Conservation (phyloP, 495 filamentous ascomycete species). For the Aspergillus ellipticus region DNA sequence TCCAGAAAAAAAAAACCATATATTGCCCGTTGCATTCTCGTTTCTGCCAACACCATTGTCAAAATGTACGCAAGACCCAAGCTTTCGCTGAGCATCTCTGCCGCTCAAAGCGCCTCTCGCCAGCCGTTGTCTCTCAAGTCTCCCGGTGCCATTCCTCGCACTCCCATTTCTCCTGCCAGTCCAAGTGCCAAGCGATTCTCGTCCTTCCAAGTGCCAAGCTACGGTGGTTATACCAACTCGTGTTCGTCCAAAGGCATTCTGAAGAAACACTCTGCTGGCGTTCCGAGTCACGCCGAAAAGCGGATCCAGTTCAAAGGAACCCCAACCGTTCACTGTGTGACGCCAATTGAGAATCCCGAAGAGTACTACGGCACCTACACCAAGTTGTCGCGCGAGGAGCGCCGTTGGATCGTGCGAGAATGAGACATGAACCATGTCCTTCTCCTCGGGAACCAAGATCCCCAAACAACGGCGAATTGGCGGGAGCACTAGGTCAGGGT, state of each 20-base stretch:
- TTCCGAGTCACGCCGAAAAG: constrained; percentile 28
- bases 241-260: constrained; percentile 51
- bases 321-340: constrained; percentile 50
- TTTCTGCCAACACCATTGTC: constrained; percentile 4
- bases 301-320: constrained; percentile 45
- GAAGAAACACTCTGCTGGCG: constrained; percentile 35
- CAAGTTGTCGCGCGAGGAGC: constrained; percentile 48
- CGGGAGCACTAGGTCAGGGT: background rate
- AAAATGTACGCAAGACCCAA: constrained; percentile 35
- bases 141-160: constrained; percentile 39
- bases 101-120: constrained; percentile 33
- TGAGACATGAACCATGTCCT: constrained; percentile 10
- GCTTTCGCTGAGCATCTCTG: constrained; percentile 47
- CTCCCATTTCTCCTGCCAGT: constrained; percentile 44
- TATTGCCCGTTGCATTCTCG: constrained; percentile 2
- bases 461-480: background rate
- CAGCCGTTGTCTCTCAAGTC: constrained; percentile 44
- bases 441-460: background rate
- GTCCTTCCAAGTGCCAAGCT: constrained; percentile 37
- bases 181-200: constrained; percentile 43
- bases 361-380: constrained; percentile 52
- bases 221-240: constrained; percentile 43
- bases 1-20: background rate
- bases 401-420: constrained; percentile 43
- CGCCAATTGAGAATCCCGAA: constrained; percentile 49